Evolutionary conservation across 225 moss, liverwort and hornwort species (phyloP).

Genomic region (Thuidium tamariscinum): DNA sequence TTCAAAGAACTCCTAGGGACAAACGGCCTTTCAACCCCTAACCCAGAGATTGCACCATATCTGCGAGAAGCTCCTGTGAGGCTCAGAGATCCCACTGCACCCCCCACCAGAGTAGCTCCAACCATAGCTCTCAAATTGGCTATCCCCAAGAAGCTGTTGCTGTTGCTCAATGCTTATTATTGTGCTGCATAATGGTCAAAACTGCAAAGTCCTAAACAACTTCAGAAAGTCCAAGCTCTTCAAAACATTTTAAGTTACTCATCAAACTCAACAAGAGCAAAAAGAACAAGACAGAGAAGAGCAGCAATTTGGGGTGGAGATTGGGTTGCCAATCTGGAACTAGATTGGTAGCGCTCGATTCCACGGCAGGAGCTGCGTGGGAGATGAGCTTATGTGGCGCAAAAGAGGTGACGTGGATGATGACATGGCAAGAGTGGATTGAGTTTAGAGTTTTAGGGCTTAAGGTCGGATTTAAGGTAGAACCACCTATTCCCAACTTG

Average conservation of each 20-base stretch:
- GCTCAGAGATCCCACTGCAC: not conserved
- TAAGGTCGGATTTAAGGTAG: too few species aligned
- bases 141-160: too few species aligned
- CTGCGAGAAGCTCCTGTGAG: not conserved
- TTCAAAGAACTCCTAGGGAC: not conserved
- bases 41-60: not conserved
- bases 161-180: not conserved
- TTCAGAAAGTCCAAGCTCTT: not conserved
- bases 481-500: too few species aligned
- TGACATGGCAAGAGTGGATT: not conserved
- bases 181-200: not conserved
- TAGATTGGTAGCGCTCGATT: conserved; percentile 6
- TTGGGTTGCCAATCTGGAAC: not conserved
- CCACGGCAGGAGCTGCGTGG: not conserved
- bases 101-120: conserved; percentile 5
- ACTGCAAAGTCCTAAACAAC: not conserved
- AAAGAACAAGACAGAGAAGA: not conserved
- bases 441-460: not conserved
- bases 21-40: not conserved
- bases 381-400: not conserved
- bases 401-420: not conserved
- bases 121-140: not conserved
- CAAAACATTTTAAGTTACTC: too few species aligned
- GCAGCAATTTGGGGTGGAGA: not conserved
- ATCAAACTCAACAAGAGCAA: not conserved